Percentiles rank a stretch among this genome's conserved stretches.
Evolutionary conservation across 164 flowering plant species (phyloP).

Genomic region (Dillenia turbinata): DNA sequence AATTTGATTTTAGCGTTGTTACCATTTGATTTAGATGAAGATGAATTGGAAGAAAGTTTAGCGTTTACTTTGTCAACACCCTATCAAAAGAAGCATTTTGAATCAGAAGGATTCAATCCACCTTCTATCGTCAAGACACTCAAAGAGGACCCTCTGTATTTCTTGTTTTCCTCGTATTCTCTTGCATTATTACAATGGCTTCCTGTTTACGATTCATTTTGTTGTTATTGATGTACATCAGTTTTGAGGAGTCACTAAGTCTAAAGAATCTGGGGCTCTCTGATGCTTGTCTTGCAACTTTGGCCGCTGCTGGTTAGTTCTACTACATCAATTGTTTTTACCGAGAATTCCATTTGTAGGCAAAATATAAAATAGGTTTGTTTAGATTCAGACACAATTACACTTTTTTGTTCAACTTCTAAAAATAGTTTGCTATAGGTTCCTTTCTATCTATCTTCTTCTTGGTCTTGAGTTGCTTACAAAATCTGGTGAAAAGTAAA

Average conservation of each 20-base stretch:
- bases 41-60: slow-evolving; percentile 12
- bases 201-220: neutral
- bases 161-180: slow-evolving; percentile 16
- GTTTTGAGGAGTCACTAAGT: slow-evolving; percentile 61
- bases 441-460: no score
- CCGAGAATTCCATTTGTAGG: no score
- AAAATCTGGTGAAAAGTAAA: no score
- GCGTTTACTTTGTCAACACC: slow-evolving; percentile 17
- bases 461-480: no score
- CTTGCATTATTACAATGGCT: neutral
- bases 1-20: neutral
- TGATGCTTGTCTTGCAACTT: slow-evolving; percentile 69
- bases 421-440: no score
- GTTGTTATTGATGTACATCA: slow-evolving; percentile 35
- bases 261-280: slow-evolving; percentile 72
- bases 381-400: no score
- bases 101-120: slow-evolving; percentile 10
- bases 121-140: slow-evolving; percentile 26
- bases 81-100: neutral
- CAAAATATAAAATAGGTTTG: no score
- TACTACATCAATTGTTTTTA: no score
- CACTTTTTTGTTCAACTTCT: no score
- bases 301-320: slow-evolving; percentile 69
- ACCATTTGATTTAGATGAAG: slow-evolving; percentile 30
- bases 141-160: slow-evolving; percentile 67